A percentile compares a stretch with the other conserved stretches of the same genome.
These are phyloP conservation scores for Aspergillus incahuasiensis DNA, from an alignment of 495 filamentous ascomycete genomes.

Conservation along the genomic window DNA sequence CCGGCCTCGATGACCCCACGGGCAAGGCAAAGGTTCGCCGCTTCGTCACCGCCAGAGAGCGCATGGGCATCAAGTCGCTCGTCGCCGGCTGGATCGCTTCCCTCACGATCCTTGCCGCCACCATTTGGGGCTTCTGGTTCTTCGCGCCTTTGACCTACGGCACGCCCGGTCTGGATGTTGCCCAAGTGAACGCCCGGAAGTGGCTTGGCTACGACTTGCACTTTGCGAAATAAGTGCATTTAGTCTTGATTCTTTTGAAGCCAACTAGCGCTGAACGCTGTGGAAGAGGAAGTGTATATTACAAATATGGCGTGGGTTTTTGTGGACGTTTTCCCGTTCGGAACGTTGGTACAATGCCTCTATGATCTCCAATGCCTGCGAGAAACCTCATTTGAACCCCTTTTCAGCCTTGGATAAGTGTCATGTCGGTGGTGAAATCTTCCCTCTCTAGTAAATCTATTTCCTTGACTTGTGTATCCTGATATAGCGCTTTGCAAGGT, in stretches of 20 bases:
- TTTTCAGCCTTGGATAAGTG: not conserved
- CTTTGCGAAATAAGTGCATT: conserved; percentile 78
- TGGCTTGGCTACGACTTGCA: conserved; percentile 97
- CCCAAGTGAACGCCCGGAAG: conserved; percentile 78
- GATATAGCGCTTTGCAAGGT: not conserved
- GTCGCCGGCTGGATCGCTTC: conserved; percentile 73
- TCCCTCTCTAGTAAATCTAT: not conserved
- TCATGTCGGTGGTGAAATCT: not conserved
- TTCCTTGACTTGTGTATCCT: not conserved
- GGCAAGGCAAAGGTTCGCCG: conserved; percentile 37
- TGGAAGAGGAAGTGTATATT: conserved; percentile 3
- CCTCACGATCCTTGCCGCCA: conserved; percentile 59
- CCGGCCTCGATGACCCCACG: conserved; percentile 42
- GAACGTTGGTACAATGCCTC: not conserved
- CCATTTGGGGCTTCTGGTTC: conserved; percentile 81
- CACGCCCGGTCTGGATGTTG: conserved; percentile 80
- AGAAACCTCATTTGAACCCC: not conserved
- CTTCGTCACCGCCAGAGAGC: conserved; percentile 69
- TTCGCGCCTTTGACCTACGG: conserved; percentile 95
- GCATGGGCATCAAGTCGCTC: conserved; percentile 75
- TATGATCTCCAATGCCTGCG: not conserved
- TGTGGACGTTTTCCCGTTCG: not conserved
- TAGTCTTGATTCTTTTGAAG: not conserved
- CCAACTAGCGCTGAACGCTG: not conserved
- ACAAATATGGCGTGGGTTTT: too few species aligned